Base-by-base conservation (phyloP, 2,329 filamentous ascomycete genomes). In the Lasiodiplodia theobromae region DNA sequence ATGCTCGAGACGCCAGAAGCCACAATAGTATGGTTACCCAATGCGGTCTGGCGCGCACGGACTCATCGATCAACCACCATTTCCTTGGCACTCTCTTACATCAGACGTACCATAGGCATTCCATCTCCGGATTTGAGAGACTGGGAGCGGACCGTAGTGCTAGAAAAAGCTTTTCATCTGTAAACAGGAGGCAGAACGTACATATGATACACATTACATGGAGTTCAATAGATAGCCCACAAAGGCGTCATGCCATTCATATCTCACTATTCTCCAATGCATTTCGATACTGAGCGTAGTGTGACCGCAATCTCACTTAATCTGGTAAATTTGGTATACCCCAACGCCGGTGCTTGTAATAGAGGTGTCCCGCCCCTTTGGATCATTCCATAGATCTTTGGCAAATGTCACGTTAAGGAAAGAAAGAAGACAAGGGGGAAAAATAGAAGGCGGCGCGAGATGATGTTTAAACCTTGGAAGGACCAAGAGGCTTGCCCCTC, bases 401-500 rank as follows among this genome's bases (percentile, higher is more conserved):
- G 28, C 58, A n/a, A 63, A 63, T 12, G 44, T 11, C 37, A 47
- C 51, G 14, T 62, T 31, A 64, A 64, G 25, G 58, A 63, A 38
- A 52, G 58, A 51, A 63, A 51, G 18, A 51, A 34, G 51, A 51
- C 23, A n/a, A 23, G 10, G 14, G 3, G 21, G 37, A 38, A 23
- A 21, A 8, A 18, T 23, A 18, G 6, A 31, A 18, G n/a, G 7
- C 14, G 38, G 38, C 38, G 38, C 18, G n/a, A 47, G 40, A 47
- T 6, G 8, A 18, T 18, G 4, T 38, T n/a, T 64, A 64, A 12
- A 64, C 60, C 40, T 64, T 64, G 23, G 44, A n/a, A n/a, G 60
- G 44, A 3, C 60, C 60, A 23, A 52, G 12, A 21, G 62, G 40
- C 18, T 37, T 66, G 51, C 57, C 53, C n/a, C 82, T 77, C 74